Evolutionary conservation across 768 basidiomycete genomes (phyloP), one percentile per base, ranked within the genome.

Genomic region (Xerocomus brunneocitrinus): DNA sequence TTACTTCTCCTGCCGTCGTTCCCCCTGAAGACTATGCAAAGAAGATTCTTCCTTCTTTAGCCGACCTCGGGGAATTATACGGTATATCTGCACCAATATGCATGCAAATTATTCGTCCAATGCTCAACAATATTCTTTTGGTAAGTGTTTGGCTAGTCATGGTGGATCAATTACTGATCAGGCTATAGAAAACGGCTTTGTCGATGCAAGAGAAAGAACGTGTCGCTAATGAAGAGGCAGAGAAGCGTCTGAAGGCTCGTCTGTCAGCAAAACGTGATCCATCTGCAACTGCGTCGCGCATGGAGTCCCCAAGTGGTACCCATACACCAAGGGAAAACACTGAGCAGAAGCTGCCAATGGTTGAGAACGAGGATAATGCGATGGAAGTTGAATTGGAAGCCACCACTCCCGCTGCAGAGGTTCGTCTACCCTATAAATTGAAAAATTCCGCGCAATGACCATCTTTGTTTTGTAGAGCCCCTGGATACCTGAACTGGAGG

Each of bases 21-120:
- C 64, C 80, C 14, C 71, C 85, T 0, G 77, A 84, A 52, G 87
- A 91, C 50, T 95, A 94, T 62, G 81, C 85, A 16, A 78, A 78
- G 40, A 82, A 79, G 61, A 74, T 91, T 24, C 71, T 95, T 6
- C 95, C 95, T 5, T 73, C 89, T 16, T 73, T 97, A 9, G 71
- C 73, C 2, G 87, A 90, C 28, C 78, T 98, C 8, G 84, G 84
- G 49, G 75, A 79, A 48, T 76, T 78, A 36, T 98, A 88, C 69
- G 89, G 87, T 7, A 82, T 99, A 42, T 83, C 85, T 54, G 83
- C 89, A 35, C 82, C 89, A 12, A 85, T 97, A 52, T 91, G 93
- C 49, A 97, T 98, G 90, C 92, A 95, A 65, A 87, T 98, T 53
- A 80, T 91, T 36, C 83, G 97, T 14, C 94, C 95, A 13, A 84